Percentiles rank a stretch among this genome's conserved stretches.
Evolutionary conservation across 2,329 filamentous ascomycete species (phyloP).

Genomic region (Trichoderma afroharzianum): DNA sequence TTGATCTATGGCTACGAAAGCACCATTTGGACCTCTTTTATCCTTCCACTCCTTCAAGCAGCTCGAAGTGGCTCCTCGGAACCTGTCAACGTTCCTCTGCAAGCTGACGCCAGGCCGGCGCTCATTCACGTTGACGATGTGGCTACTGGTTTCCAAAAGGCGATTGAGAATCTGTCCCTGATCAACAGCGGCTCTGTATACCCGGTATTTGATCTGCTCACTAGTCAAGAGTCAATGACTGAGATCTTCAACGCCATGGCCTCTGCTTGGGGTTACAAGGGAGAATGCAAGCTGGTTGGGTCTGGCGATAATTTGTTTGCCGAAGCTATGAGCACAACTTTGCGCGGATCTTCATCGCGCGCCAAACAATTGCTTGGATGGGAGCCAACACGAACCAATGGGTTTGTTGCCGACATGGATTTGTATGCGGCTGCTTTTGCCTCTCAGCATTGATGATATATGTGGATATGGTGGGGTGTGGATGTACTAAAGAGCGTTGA

Average conservation of each 20-base stretch:
- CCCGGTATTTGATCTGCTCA: constrained; percentile 18
- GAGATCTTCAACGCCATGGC: constrained; percentile 14
- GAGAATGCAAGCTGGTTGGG: constrained; percentile 9
- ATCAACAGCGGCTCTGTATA: constrained; percentile 16
- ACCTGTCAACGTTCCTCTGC: constrained; percentile 1
- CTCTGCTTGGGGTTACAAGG: constrained; percentile 11
- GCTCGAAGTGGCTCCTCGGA: not conserved
- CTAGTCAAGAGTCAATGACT: constrained; percentile 19
- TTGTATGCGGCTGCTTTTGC: constrained; percentile 18
- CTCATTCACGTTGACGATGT: constrained; percentile 15
- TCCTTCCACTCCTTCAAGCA: constrained; percentile 19
- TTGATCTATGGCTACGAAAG: constrained; percentile 18
- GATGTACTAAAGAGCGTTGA: not conserved
- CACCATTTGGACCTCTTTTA: constrained; percentile 18
- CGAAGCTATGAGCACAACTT: constrained; percentile 18
- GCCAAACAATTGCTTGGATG: constrained; percentile 19
- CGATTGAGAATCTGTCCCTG: constrained; percentile 17
- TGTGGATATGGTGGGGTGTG: not conserved
- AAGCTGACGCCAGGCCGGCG: not conserved
- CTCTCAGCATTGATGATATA: constrained; percentile 7
- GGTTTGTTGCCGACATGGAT: constrained; percentile 16
- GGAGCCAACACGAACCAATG: constrained; percentile 14
- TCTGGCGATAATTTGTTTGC: constrained; percentile 16
- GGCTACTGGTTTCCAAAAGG: constrained; percentile 16
- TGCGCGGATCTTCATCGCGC: constrained; percentile 16